Evolutionary conservation across 2,329 filamentous ascomycete species (phyloP), one percentile per base, ranked within the genome.

Genomic region (Waltergamsia citrina): DNA sequence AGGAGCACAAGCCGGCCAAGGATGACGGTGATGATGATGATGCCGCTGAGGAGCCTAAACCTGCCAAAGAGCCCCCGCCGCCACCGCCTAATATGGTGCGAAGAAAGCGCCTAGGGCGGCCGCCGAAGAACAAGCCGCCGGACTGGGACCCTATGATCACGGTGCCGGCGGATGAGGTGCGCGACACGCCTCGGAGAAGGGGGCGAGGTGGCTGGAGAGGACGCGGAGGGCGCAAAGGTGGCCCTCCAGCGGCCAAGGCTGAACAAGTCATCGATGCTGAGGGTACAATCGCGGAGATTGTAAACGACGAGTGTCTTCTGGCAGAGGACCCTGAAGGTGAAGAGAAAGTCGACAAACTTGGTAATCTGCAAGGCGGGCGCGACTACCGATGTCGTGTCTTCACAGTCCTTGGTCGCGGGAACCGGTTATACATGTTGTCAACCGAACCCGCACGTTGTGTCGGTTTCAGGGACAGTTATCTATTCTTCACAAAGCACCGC

Each of bases 401-500:
- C 57, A 94, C 83, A 7, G 83, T 98, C 43, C 71, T 78, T 14
- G 87, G 85, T 35, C 78, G 88, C 43, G 87, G 83, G 24, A 74
- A 90, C 32, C 70, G 88, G 36, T 76, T 94, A 9, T 98, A 98
- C 74, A 98, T 98, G 92, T 64, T 98, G 59, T 96, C 92, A 4
- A 98, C 92, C 5, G 92, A 98, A 53, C 93, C 92, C 5, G 92
- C 92, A 17, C 83, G 92, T 43, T 96, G 92, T 50, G 88, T 94
- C 36, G 92, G 92, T 12, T 98, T 98, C 69, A 75, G 92, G 45
- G 92, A 98, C 67, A 95, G 88, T 43, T 98, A 98, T 53, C 75
- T 98, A 18, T 95, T 98, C 70, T 98, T 98, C 68, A 93, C 92
- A 43, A 98, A 96, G 62, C 92, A 98, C 60, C 84, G 85, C 54